A percentile compares a stretch with the other conserved stretches of the same genome.
Conservation (phyloP, 345 rosid genomes). For the Anastatica hierochuntica region DNA sequence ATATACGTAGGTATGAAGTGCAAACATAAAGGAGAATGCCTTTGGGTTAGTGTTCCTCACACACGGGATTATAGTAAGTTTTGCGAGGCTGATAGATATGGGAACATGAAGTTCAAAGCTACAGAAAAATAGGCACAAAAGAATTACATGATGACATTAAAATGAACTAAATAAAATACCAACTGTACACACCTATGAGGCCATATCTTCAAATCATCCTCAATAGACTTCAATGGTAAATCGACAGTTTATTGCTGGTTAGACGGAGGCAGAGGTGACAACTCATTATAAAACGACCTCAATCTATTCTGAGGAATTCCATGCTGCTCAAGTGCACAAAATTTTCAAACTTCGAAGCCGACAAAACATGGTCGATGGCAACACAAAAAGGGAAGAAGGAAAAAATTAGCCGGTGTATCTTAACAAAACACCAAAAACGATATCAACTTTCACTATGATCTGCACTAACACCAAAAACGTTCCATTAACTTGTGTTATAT, state of each 20-base stretch:
- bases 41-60: constrained; percentile 76
- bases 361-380: not conserved
- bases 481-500: constrained; percentile 88
- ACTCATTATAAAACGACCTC: constrained; percentile 67
- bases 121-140: constrained; percentile 22
- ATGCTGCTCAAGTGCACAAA: constrained; percentile 67
- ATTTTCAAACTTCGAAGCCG: constrained; percentile 56
- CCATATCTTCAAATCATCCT: constrained; percentile 76
- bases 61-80: constrained; percentile 76
- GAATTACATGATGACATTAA: not conserved
- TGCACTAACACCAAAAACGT: constrained; percentile 54
- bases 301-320: constrained; percentile 78
- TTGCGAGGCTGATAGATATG: constrained; percentile 54
- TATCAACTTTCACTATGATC: constrained; percentile 68
- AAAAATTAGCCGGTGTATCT: constrained; percentile 5
- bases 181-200: constrained; percentile 47
- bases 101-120: constrained; percentile 93
- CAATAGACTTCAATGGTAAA: constrained; percentile 59
- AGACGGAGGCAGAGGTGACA: constrained; percentile 66
- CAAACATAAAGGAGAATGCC: constrained; percentile 66
- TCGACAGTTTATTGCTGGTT: constrained; percentile 68
- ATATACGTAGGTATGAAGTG: constrained; percentile 58
- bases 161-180: not conserved
- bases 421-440: constrained; percentile 81
- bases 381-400: not conserved